Conservation (phyloP, 768 basidiomycete genomes). For the Cystofilobasidium capitatum region DNA sequence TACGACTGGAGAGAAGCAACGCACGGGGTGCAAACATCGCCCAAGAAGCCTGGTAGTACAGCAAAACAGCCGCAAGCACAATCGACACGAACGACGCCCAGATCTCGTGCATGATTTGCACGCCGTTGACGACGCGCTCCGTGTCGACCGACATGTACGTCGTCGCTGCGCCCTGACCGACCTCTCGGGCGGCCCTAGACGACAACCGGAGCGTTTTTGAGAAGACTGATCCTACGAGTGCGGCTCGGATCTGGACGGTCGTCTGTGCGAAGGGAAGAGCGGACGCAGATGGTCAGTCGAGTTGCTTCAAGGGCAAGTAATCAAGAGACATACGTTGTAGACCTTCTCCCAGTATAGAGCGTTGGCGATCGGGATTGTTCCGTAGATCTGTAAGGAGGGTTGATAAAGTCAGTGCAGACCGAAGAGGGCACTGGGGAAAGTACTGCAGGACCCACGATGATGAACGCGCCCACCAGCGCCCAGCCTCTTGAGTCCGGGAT, state of each 20-base stretch:
- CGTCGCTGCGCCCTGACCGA: constrained; percentile 13
- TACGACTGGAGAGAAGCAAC: too few species aligned
- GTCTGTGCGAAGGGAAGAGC: background rate
- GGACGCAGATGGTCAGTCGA: background rate
- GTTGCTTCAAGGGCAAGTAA: background rate
- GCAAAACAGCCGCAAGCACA: constrained; percentile 6
- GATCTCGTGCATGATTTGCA: constrained; percentile 16
- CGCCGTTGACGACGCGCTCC: background rate
- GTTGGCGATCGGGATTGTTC: background rate
- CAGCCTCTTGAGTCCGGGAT: constrained; percentile 2
- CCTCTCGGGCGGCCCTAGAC: constrained; percentile 12
- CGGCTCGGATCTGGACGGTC: constrained; percentile 11
- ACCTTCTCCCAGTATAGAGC: background rate
- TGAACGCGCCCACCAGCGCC: constrained; percentile 20
- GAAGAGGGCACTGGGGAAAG: background rate
- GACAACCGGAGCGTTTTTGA: constrained; percentile 11
- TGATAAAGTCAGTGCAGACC: too few species aligned
- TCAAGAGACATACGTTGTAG: background rate
- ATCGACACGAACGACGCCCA: background rate
- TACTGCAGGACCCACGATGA: background rate
- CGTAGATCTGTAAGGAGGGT: constrained; percentile 3
- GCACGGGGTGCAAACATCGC: constrained; percentile 7
- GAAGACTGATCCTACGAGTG: constrained; percentile 14
- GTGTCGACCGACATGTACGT: constrained; percentile 23
- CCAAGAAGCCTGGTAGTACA: constrained; percentile 15